Conservation (phyloP, 73 alveolate species). For the Durusdinium trenchii region DNA sequence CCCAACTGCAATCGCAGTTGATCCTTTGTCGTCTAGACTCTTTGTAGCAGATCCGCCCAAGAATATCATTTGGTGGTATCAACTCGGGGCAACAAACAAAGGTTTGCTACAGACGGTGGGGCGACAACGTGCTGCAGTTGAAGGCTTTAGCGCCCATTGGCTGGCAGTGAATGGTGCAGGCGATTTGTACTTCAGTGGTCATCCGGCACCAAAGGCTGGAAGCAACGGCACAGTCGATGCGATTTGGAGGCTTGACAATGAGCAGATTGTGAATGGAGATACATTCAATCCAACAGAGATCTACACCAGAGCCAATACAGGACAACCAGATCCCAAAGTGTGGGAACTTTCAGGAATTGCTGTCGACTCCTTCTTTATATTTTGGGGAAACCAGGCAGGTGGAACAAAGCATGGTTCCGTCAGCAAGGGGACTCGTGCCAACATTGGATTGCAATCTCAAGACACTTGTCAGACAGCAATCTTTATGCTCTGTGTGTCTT, state of each 20-base stretch:
- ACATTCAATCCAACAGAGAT: conserved; percentile 75
- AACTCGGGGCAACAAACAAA: conserved; percentile 44
- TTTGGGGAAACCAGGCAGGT: conserved; percentile 85
- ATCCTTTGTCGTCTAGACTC: conserved; percentile 55
- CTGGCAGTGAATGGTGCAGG: conserved; percentile 85
- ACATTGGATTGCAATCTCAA: conserved; percentile 54
- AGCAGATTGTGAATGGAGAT: conserved; percentile 69
- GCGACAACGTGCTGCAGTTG: conserved; percentile 65
- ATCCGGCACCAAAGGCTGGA: conserved; percentile 6
- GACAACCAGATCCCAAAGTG: conserved; percentile 78
- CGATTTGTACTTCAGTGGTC: conserved; percentile 64
- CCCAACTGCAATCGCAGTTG: conserved; percentile 74
- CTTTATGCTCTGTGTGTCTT: neutral
- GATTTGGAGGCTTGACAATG: conserved; percentile 67
- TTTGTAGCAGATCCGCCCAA: conserved; percentile 74
- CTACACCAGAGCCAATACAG: conserved; percentile 55
- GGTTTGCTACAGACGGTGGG: conserved; percentile 59
- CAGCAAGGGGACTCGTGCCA: conserved; percentile 68
- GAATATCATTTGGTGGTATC: conserved; percentile 77
- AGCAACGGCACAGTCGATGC: neutral
- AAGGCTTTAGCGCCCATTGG: conserved; percentile 86
- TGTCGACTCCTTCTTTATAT: conserved; percentile 80
- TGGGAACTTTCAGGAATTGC: conserved; percentile 56
- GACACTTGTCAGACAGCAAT: neutral
- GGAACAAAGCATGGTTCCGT: conserved; percentile 66